A percentile compares a stretch with the other conserved stretches of the same genome.
These are phyloP conservation scores for Talaromyces marneffei DNA, from an alignment of 2,329 filamentous ascomycete genomes.

Conservation along the genomic window DNA sequence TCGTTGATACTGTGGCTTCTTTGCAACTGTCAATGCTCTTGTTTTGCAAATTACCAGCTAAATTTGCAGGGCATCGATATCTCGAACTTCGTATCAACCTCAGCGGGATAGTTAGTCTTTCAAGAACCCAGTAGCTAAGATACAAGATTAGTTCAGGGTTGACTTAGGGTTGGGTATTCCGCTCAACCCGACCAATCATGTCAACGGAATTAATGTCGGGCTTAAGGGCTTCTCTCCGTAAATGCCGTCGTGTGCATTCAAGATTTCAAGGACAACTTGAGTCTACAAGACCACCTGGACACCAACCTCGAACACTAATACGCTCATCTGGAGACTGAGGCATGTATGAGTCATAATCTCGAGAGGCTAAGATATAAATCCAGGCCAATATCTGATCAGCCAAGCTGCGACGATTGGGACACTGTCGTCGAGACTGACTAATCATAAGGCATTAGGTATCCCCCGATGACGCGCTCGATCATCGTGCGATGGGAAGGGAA, in stretches of 20 bases:
- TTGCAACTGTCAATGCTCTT: not conserved
- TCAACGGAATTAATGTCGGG: not conserved
- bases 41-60: not conserved
- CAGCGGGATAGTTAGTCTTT: not conserved
- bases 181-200: not conserved
- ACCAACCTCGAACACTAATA: not conserved
- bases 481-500: not conserved
- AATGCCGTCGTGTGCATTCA: conserved; percentile 5
- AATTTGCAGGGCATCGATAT: not conserved
- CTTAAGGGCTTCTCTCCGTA: conserved; percentile 13
- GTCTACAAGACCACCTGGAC: not conserved
- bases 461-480: not conserved
- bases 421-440: not conserved
- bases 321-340: not conserved
- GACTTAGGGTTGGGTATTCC: not conserved
- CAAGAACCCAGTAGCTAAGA: not conserved
- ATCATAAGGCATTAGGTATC: not conserved
- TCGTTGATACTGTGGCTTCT: not conserved
- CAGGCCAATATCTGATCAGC: not conserved
- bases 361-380: not conserved
- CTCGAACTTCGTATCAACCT: not conserved
- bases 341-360: not conserved
- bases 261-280: no score
- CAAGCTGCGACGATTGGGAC: not conserved
- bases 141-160: no score